Percentiles rank a stretch among this genome's conserved stretches.
These are phyloP conservation scores for Penicillium sumatraense DNA, from an alignment of 2,329 filamentous ascomycete genomes.

Conservation along the genomic window DNA sequence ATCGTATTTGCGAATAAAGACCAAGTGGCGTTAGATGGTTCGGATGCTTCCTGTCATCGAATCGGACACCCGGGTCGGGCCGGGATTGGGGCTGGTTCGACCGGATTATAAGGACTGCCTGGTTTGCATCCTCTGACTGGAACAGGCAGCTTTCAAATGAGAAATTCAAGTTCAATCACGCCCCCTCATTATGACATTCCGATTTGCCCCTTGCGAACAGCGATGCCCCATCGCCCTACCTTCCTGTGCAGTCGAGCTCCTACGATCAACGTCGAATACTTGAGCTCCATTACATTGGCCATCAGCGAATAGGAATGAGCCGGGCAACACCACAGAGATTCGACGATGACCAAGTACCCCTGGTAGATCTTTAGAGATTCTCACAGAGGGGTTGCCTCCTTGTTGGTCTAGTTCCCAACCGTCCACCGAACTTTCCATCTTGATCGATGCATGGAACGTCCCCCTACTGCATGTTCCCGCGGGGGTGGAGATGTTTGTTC, in stretches of 20 bases:
- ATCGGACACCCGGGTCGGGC: slow-evolving; percentile 13
- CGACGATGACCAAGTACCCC: not conserved
- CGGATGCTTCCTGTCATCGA: slow-evolving; percentile 6
- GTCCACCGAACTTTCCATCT: not conserved
- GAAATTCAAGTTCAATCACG: not conserved
- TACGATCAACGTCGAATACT: not conserved
- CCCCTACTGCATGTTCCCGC: not conserved
- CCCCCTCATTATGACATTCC: slow-evolving; percentile 18
- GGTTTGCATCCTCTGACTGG: not conserved
- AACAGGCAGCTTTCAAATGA: slow-evolving; percentile 1
- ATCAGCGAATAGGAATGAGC: not conserved
- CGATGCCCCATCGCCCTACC: not conserved
- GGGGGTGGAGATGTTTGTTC: not conserved
- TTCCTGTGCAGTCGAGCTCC: not conserved
- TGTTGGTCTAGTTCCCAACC: not conserved
- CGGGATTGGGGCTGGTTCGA: slow-evolving; percentile 6
- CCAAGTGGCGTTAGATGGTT: not conserved
- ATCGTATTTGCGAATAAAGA: not conserved
- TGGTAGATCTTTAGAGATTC: not conserved
- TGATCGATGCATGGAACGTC: not conserved
- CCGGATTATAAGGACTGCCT: not conserved
- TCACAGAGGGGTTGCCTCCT: too few relatives aligned
- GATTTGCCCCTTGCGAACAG: slow-evolving; percentile 18
- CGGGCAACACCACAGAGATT: not conserved
- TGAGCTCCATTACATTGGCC: not conserved